Base-by-base conservation (phyloP, 1,284 basidiomycete genomes). In the Apiotrichum gamsii region DNA sequence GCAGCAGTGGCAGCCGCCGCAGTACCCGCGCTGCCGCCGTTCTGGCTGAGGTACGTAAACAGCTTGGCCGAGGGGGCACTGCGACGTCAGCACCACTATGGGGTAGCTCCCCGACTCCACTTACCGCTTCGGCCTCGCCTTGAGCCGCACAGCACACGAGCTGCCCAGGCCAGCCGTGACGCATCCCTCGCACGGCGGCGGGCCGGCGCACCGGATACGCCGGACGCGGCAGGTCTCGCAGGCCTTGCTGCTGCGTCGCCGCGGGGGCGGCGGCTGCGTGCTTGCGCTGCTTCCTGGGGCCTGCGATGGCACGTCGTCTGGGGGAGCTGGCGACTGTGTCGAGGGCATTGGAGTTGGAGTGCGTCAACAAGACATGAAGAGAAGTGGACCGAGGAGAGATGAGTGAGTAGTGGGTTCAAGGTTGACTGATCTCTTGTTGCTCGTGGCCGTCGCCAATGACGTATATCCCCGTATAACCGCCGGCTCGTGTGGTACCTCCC, bases 171-270 rank as follows among this genome's bases (percentile, higher is more conserved):
- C 53, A 13, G 47, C 43, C 6, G 40, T 31, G 10, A 39, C 23
- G 39, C 58, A 60, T 0, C 56, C 45, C 24, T 49, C 41, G 38
- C 58, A 58, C 8, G 58, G 58, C 31, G 49, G 45, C 8, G 47
- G 44, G 11, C 57, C 58, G 15, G 49, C 41, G 30, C 58, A 60
- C 21, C 45, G 40, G 13, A 56, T 49, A 3, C 51, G 33, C 38
- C 53, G 47, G 2, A 41, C 43, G 29, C 56, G 52, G 23, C 58
- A 60, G 5, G 46, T 54, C 43, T 60, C 56, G 50, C 58, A 60
- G 10, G 58, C 58, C 39, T 56, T 60, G 21, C 44, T 47, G 29
- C 43, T 45, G 30, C 30, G 36, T 4, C 21, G 29, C 16, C 25
- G 37, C 15, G 16, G 37, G 18, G 20, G 36, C n/a, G n/a, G n/a